Evolutionary conservation across 345 rosid genomes (phyloP), one percentile per base, ranked within the genome.

Genomic region (Eucalyptus paniculata): DNA sequence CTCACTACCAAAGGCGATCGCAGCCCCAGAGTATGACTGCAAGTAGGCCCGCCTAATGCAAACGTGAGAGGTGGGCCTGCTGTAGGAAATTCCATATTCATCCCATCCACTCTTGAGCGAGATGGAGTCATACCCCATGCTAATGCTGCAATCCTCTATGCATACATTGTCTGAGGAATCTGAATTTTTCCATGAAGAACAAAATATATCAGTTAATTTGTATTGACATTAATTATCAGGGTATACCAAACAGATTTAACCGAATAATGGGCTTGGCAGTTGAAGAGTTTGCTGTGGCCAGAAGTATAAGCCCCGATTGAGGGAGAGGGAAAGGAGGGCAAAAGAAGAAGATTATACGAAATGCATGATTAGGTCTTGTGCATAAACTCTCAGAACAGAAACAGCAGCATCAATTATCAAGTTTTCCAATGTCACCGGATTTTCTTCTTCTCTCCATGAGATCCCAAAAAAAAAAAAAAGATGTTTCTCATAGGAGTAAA

Each of bases 41-140:
- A 97, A 92, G 83, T 88, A 91, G 87, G 95, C 96, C 92, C 92
- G 91, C 87, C 98, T 92, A 86, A 97, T 94, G 88, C 94, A 96
- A 13, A 96, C 93, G 15, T 93, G 82, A 6, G 90, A 91, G 60
- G 99, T 96, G 26, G 97, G 95, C 88, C 95, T 94, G 42, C 94
- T 94, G 87, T 94, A 97, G 49, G 95, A 91, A 54, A 97, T 97
- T 21, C 99, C 99, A 50, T 97, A 96, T 89, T 96, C 97, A 50
- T 97, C 99, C 99, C 99, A 97, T 53, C 99, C 99, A 89, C 99
- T 97, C 91, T 97, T 97, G 58, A 97, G 95, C 85, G 98, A 85
- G 34, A 97, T 91, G 1, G 98, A 93, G 80, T 97, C 99, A 65
- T 97, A 92, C 34, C 99, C 99, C 85, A 93, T 95, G 62, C 90